Base-by-base conservation (phyloP, 148 eudicot genomes). In the Silene conica region DNA sequence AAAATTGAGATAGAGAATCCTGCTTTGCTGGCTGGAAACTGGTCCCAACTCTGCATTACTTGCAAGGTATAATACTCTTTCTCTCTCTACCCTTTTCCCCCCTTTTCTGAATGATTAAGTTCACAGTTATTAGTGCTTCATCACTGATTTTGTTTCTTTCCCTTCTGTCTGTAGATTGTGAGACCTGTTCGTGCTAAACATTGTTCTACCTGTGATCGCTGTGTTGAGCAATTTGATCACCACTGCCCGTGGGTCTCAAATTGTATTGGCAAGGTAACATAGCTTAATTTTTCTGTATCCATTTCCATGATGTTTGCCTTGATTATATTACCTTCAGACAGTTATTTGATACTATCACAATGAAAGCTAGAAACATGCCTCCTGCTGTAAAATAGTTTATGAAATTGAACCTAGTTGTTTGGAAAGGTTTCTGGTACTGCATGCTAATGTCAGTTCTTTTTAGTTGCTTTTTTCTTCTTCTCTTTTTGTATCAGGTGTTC, bases 191-290 rank as follows among this genome's bases (percentile, higher is more conserved):
- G 99, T 76, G 93, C 97, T 52, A 95, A 95, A 77, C 99, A 95
- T 76, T 95, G 99, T 78, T 95, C 99, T 55, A 95, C 94, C 11
- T 95, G 99, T 83, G 97, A 95, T 82, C 96, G 97, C 23, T 92
- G 99, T 82, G 99, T 95, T 73, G 99, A 95, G 82, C 99, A 95
- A 79, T 95, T 95, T 83, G 99, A 95, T 78, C 99, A 95, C 82
- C 97, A 95, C 81, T 95, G 99, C 78, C 99, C 99, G 64, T 95
- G 99, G 99, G 96, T 95, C 10, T 95, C 97, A 69, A 95, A 95
- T 76, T 92, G 99, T 74, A 71, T 95, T 73, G 99, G 97, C 84
- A 96, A 95, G 99, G 97, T 95, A 76, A 69, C 76, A 70, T 25
- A 57, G 48, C 56, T 69, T 54, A 28, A 11, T 21, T 20, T 22